A percentile compares a stretch with the other conserved stretches of the same genome.
phyloP scores from a whole-genome alignment of 805 yeast genomes.

The Nakazawaea sp. region DNA sequence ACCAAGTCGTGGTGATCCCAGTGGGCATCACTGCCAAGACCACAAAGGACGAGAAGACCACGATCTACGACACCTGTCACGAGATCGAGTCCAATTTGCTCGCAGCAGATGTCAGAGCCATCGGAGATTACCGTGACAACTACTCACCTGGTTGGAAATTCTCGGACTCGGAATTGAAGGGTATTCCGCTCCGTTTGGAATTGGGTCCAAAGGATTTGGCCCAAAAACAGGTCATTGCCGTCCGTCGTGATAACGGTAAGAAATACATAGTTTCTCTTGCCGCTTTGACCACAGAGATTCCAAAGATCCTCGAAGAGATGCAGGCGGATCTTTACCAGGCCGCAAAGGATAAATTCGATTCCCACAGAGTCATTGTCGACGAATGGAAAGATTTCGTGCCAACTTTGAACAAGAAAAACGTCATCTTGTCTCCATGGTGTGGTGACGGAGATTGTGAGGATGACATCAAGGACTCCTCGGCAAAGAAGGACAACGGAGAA shows the following conservation, averaged over 20 bases:
- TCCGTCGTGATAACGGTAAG: constrained; percentile 85
- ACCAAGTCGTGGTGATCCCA: constrained; percentile 89
- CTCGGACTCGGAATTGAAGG: constrained; percentile 94
- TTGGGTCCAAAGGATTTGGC: constrained; percentile 94
- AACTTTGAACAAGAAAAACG: constrained; percentile 82
- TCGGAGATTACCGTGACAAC: constrained; percentile 86
- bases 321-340: constrained; percentile 66
- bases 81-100: constrained; percentile 57
- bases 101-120: constrained; percentile 62
- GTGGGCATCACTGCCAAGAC: constrained; percentile 92
- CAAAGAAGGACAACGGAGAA: constrained; percentile 73
- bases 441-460: constrained; percentile 94
- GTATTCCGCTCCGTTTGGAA: constrained; percentile 90
- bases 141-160: constrained; percentile 99
- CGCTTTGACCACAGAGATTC: constrained; percentile 59
- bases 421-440: constrained; percentile 96
- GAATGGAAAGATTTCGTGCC: constrained; percentile 93
- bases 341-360: constrained; percentile 80
- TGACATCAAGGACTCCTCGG: constrained; percentile 85
- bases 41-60: constrained; percentile 62
- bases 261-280: constrained; percentile 63
- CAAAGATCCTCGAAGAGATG: constrained; percentile 74
- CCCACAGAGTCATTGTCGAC: constrained; percentile 74
- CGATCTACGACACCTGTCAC: constrained; percentile 64
- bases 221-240: constrained; percentile 74